A percentile compares a stretch with the other conserved stretches of the same genome.
phyloP scores from a whole-genome alignment of 148 eudicot genomes.

The Camellia lanceoleosa region DNA sequence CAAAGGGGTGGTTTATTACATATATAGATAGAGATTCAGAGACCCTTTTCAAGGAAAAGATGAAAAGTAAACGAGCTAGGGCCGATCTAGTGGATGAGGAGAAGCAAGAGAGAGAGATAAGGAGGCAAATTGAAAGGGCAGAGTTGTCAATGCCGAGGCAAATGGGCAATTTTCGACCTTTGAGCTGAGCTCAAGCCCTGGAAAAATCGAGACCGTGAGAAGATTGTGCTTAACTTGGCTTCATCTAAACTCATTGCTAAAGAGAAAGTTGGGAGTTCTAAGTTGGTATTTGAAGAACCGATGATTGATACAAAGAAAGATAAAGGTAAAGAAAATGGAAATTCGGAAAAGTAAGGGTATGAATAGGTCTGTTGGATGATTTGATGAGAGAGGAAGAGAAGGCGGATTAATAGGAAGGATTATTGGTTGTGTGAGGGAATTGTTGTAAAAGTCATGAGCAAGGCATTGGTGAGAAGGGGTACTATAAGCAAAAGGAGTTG shows the following conservation, averaged over 20 bases:
- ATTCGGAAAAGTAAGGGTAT: conserved; percentile 21
- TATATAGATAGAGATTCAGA: conserved; percentile 91
- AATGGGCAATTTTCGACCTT: neutral
- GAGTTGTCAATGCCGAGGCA: conserved; percentile 37
- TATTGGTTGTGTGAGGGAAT: conserved; percentile 84
- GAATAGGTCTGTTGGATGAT: conserved; percentile 60
- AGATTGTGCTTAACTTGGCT: conserved; percentile 44
- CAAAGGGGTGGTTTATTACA: conserved; percentile 88
- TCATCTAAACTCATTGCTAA: conserved; percentile 26
- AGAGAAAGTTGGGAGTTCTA: conserved; percentile 45
- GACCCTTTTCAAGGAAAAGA: conserved; percentile 75
- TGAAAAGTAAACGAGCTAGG: conserved; percentile 73
- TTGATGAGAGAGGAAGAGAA: conserved; percentile 85
- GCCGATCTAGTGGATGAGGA: conserved; percentile 88
- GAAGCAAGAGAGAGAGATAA: conserved; percentile 78
- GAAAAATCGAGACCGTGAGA: conserved; percentile 38
- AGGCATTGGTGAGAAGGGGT: conserved; percentile 76
- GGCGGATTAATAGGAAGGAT: conserved; percentile 75
- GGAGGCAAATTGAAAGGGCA: conserved; percentile 72
- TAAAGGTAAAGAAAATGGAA: conserved; percentile 26
- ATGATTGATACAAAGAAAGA: conserved; percentile 32
- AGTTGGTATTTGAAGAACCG: conserved; percentile 60
- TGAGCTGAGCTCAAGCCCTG: conserved; percentile 17
- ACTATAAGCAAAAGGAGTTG: conserved; percentile 80
- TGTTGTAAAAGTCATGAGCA: conserved; percentile 88